Evolutionary conservation across 1,139 yeast genomes (phyloP).

Genomic region (Saccharomyces hybrid): DNA sequence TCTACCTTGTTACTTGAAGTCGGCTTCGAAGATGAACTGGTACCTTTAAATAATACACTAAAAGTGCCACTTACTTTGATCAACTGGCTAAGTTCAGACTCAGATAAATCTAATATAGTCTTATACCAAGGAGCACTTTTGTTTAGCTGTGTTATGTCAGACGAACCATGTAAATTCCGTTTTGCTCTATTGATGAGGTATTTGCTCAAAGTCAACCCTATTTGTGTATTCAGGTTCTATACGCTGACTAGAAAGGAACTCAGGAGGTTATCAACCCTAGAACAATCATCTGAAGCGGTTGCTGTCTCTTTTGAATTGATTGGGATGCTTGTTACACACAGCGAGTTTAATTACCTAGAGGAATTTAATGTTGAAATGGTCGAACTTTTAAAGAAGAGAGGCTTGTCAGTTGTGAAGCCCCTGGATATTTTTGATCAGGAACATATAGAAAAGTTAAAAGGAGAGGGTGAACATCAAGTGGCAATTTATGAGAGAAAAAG

Average conservation of each 20-base stretch:
- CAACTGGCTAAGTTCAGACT: conserved; percentile 41
- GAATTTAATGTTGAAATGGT: conserved; percentile 22
- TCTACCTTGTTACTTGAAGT: conserved; percentile 40
- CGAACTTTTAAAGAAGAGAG: conserved; percentile 22
- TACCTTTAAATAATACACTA: conserved; percentile 33
- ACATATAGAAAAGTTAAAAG: conserved; percentile 10
- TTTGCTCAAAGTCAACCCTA: conserved; percentile 35
- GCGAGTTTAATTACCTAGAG: conserved; percentile 27
- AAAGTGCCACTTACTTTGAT: conserved; percentile 43
- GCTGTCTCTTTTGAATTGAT: conserved; percentile 32
- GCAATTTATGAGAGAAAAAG: conserved; percentile 23
- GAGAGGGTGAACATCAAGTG: conserved; percentile 14
- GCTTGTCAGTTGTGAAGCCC: conserved; percentile 31
- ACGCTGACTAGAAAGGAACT: conserved; percentile 40
- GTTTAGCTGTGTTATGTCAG: conserved; percentile 44
- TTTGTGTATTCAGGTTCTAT: conserved; percentile 38
- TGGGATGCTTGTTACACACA: conserved; percentile 27
- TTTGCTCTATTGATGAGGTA: conserved; percentile 45
- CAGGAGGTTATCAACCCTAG: conserved; percentile 33
- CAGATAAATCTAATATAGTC: conserved; percentile 40
- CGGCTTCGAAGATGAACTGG: conserved; percentile 36
- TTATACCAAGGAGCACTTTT: conserved; percentile 47
- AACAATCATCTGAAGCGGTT: conserved; percentile 24
- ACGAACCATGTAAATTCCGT: conserved; percentile 46
- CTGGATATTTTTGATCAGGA: conserved; percentile 21